Percentiles rank a stretch among this genome's conserved stretches.
These are phyloP conservation scores for Pleurotus eryngii DNA, from an alignment of 768 basidiomycete genomes.

Conservation along the genomic window DNA sequence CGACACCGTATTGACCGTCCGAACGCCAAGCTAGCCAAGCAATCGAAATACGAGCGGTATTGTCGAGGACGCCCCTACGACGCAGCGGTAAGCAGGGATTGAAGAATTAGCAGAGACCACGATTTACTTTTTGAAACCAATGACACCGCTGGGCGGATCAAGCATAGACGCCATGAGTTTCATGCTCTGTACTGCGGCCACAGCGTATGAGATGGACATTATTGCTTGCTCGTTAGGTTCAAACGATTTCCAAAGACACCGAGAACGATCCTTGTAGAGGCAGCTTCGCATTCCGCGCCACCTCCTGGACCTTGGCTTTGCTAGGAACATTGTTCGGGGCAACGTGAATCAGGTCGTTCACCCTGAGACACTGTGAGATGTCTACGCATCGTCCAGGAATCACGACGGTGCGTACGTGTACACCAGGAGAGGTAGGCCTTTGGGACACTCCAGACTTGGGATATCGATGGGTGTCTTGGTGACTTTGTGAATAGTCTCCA, in stretches of 20 bases:
- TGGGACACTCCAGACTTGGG: neutral
- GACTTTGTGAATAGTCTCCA: neutral
- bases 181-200: neutral
- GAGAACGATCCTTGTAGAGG: no score
- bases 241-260: no score
- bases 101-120: neutral
- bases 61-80: neutral
- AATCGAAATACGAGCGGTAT: neutral
- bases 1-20: neutral
- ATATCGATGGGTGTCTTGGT: conserved; percentile 1
- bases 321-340: neutral
- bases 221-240: neutral
- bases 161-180: neutral
- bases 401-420: neutral
- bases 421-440: neutral
- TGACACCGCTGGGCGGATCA: neutral
- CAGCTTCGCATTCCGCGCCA: neutral
- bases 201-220: neutral
- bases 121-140: neutral
- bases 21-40: neutral
- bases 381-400: neutral
- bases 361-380: neutral
- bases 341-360: neutral
- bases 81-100: neutral
- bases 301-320: neutral